Evolutionary conservation across 768 basidiomycete species (phyloP), one percentile per base, ranked within the genome.

Genomic region (Naganishia antarctica): DNA sequence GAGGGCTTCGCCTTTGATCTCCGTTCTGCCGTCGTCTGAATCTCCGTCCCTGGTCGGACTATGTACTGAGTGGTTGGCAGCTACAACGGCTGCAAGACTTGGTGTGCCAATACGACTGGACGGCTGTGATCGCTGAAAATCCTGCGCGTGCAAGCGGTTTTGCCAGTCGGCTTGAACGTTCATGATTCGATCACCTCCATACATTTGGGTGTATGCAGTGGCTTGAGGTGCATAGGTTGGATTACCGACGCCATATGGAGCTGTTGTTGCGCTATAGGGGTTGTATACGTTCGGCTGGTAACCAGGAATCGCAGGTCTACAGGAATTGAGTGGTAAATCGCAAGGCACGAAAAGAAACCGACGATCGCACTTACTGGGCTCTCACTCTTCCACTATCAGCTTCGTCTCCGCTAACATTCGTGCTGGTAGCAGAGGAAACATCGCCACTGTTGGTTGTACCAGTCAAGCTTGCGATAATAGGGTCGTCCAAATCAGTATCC

Each of bases 341-440:
- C n/a, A n/a, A n/a, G n/a, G n/a, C n/a, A n/a, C n/a, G n/a, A n/a
- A n/a, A n/a, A n/a, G n/a, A n/a, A n/a, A 51, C 12, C 31, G 32
- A 18, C 28, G 15, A 51, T 8, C 32, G 31, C 11, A 57, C 53
- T 57, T 41, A 57, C 53, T 37, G 53, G 40, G 31, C 26, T 41
- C 53, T 57, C 28, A 34, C 23, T 25, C 53, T 32, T 7, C 1
- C 23, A 25, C 34, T 21, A 7, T 57, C 53, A 3, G 34, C 31
- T 34, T 57, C 53, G 31, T 44, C 43, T 6, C 53, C 53, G 53
- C 53, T 57, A 13, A n/a, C 53, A 57, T 57, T 57, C 12, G 53
- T 34, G 31, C 53, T 57, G 11, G 53, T 40, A 26, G 53, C 37
- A 13, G 37, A 23, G 11, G 53, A 57, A 5, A 57, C 53, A 40